Evolutionary conservation across 768 basidiomycete genomes (phyloP), one percentile per base, ranked within the genome.

Genomic region (Hysterangium stoloniferum): DNA sequence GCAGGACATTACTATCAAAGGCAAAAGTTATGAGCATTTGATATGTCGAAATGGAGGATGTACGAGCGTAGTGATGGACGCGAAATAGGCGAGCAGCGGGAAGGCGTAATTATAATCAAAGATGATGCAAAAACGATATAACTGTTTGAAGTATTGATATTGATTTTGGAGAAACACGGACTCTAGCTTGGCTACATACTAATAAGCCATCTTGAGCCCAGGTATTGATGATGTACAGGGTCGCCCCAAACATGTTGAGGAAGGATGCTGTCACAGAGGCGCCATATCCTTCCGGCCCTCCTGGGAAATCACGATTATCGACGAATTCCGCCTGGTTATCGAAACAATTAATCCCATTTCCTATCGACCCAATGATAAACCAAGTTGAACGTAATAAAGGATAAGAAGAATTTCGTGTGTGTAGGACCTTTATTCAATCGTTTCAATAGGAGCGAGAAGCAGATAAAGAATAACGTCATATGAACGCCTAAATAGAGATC

Each of bases 291-390:
- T 54, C 52, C 13, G 55, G 56, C 2, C 64, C 65, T n/a, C 62
- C 62, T 4, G 61, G 58, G 24, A 51, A 45, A 36, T 58, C 52
- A 25, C 61, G 52, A 48, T 56, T 46, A 35, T 56, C 56, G 34
- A 63, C 59, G 57, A 57, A 65, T 59, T 62, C 61, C 45, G 49
- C 42, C 53, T 66, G 54, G 17, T 59, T 59, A 44, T 58, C 63
- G 27, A 62, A 59, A 8, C 54, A 56, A 17, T 65, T 58, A 2
- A 56, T 54, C 22, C 56, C 52, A 45, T 62, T 58, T 41, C 56
- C 56, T 45, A 64, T 59, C 22, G 63, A 63, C 54, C 61, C 55
- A n/a, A 66, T 56, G n/a, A 54, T n/a, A 17, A 64, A 37, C 19
- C 62, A 52, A 13, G 56, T 42, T 15, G 28, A n/a, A n/a, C 35